Evolutionary conservation across 495 filamentous ascomycete species (phyloP), one percentile per base, ranked within the genome.

Genomic region (Cryomyces minteri): DNA sequence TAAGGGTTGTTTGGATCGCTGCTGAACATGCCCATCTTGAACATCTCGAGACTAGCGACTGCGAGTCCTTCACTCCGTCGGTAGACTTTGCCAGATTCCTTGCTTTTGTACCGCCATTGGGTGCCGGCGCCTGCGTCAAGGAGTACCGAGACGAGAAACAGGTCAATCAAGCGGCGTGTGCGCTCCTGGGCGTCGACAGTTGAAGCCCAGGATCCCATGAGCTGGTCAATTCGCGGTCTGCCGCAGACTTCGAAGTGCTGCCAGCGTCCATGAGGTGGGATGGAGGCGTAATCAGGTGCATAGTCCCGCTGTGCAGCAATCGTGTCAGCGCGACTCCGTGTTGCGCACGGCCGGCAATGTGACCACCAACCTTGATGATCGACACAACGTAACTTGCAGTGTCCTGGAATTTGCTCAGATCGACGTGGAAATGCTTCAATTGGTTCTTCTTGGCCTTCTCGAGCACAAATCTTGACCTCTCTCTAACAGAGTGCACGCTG

Each of bases 11-110:
- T 71, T 2, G 72, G 68, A 54, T 87, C 77, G 54, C 87, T 84
- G 50, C 84, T 92, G 65, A 98, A 98, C 39, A 84, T 54, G n/a
- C 90, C 90, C 44, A 75, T 70, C 64, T 90, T 94, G 67, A 96
- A 98, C 90, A 98, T 98, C 55, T 96, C 90, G 57, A 98, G 63
- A 59, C 82, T 88, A 25, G 92, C 90, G 39, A 98, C 79, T 5
- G 90, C 90, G 50, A 98, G 67, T 25, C 90, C 90, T 59, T 98
- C 90, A 45, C 86, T 94, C 36, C 90, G 74, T 36, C 77, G 71
- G 58, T 87, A 96, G 10, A 80, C 55, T 48, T 77, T 82, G 31
- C 88, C 88, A 49, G 86, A 93, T 57, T 95, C 85, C 51, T 81
- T 80, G 47, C 84, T 87, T 63, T 80, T 87, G 64, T 93, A 98